Percentiles rank a stretch among this genome's conserved stretches.
Evolutionary conservation across 768 basidiomycete genomes (phyloP).

Genomic region (Rhodosporidiobolus odoratus): DNA sequence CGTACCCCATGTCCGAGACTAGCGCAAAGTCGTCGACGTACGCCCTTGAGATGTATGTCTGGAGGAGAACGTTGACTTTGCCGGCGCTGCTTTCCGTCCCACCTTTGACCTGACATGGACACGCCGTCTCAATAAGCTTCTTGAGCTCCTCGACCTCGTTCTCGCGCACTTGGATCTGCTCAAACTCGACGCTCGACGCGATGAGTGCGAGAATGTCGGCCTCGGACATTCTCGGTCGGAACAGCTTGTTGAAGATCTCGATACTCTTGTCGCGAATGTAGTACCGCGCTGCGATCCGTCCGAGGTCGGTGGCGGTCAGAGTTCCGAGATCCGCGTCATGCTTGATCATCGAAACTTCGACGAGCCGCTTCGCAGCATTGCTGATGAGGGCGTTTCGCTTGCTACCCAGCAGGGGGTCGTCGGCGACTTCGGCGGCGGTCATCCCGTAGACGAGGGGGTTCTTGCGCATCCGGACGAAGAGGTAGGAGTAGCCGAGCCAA

Average conservation of each 20-base stretch:
- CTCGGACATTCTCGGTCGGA: slow-evolving; percentile 79
- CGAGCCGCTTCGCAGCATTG: slow-evolving; percentile 62
- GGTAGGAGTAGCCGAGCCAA: slow-evolving; percentile 96
- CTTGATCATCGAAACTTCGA: slow-evolving; percentile 71
- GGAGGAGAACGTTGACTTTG: slow-evolving; percentile 92
- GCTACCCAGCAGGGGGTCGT: slow-evolving; percentile 68
- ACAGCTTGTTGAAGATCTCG: slow-evolving; percentile 73
- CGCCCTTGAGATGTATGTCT: slow-evolving; percentile 75
- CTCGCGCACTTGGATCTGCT: slow-evolving; percentile 90
- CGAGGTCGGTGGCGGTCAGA: slow-evolving; percentile 77
- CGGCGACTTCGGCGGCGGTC: slow-evolving; percentile 58
- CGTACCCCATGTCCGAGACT: slow-evolving; percentile 89
- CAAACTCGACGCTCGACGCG: slow-evolving; percentile 89
- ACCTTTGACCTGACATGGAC: slow-evolving; percentile 75
- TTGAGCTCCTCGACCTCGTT: slow-evolving; percentile 79
- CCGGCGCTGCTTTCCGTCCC: slow-evolving; percentile 62
- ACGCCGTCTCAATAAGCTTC: slow-evolving; percentile 57
- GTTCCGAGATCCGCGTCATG: slow-evolving; percentile 59
- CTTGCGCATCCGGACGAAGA: slow-evolving; percentile 88
- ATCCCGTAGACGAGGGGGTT: slow-evolving; percentile 70
- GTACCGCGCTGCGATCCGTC: slow-evolving; percentile 94
- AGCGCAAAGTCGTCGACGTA: slow-evolving; percentile 90
- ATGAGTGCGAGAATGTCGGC: slow-evolving; percentile 84
- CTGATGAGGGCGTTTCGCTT: slow-evolving; percentile 66
- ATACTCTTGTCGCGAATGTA: slow-evolving; percentile 83